These are phyloP conservation scores for Saturnispora halmiae DNA, from an alignment of 805 yeast species.

Conservation along the genomic window DNA sequence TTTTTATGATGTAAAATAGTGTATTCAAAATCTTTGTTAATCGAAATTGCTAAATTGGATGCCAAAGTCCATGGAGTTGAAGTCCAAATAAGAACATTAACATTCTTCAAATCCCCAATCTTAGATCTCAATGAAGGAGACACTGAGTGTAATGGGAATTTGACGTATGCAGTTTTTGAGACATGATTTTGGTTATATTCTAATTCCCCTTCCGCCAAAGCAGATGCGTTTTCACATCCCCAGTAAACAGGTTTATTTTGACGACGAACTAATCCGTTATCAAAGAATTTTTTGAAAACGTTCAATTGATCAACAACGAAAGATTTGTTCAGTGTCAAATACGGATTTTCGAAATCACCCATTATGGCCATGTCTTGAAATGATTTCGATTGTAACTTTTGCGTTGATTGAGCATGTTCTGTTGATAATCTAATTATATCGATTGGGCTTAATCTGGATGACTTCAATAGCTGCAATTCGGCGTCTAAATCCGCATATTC, in stretches of 20 bases:
- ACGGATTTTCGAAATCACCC: constrained; percentile 72
- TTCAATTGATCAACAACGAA: constrained; percentile 71
- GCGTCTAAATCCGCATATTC: constrained; percentile 11
- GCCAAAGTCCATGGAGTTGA: constrained; percentile 98
- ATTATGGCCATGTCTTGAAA: constrained; percentile 69
- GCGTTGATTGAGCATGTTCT: constrained; percentile 59
- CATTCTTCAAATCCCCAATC: neutral
- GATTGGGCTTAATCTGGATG: constrained; percentile 29
- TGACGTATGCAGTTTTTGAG: constrained; percentile 60
- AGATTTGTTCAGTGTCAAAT: constrained; percentile 59
- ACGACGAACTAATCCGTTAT: constrained; percentile 61
- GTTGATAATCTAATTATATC: constrained; percentile 61
- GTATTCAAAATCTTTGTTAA: constrained; percentile 52
- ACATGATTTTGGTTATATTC: constrained; percentile 70
- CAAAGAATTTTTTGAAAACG: constrained; percentile 57
- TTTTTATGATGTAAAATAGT: constrained; percentile 33
- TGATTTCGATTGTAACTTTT: constrained; percentile 50
- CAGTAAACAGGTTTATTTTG: constrained; percentile 94
- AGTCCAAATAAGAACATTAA: constrained; percentile 73
- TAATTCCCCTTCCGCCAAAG: constrained; percentile 92
- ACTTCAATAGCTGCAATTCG: constrained; percentile 14
- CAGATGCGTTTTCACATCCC: constrained; percentile 92
- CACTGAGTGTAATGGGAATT: constrained; percentile 43
- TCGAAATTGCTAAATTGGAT: constrained; percentile 76
- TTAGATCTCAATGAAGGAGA: constrained; percentile 21